Percentiles rank a stretch among this genome's conserved stretches.
These are phyloP conservation scores for Megacollybia marginata DNA, from an alignment of 768 basidiomycete genomes.

Conservation along the genomic window DNA sequence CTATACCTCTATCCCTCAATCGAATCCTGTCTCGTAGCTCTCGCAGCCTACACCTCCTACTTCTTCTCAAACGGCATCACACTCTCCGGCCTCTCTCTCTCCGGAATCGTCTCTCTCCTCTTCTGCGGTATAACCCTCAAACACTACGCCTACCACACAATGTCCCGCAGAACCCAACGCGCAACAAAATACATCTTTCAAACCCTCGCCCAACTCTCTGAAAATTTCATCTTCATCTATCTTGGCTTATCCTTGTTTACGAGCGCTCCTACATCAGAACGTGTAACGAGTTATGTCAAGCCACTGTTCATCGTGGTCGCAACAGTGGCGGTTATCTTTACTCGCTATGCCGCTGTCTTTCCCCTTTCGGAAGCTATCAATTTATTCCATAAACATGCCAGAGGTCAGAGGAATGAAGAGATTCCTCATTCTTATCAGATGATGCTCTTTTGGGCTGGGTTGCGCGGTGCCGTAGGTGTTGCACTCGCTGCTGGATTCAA, in stretches of 20 bases:
- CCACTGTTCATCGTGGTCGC: slow-evolving; percentile 92
- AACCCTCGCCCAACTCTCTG: slow-evolving; percentile 87
- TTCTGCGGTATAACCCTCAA: slow-evolving; percentile 99
- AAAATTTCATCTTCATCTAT: slow-evolving; percentile 99
- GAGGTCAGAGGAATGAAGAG: slow-evolving; percentile 84
- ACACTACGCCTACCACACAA: slow-evolving; percentile 99
- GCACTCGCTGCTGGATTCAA: slow-evolving; percentile 95
- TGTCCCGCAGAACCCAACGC: slow-evolving; percentile 91
- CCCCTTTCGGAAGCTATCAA: slow-evolving; percentile 94
- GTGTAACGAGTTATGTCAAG: slow-evolving; percentile 82
- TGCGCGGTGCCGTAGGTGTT: slow-evolving; percentile 95
- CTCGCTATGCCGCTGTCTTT: slow-evolving; percentile 93
- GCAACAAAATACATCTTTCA: slow-evolving; percentile 95
- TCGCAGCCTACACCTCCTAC: slow-evolving; percentile 94
- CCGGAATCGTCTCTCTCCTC: slow-evolving; percentile 93
- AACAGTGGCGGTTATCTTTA: slow-evolving; percentile 87
- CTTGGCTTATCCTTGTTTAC: slow-evolving; percentile 97
- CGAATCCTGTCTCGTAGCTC: slow-evolving; percentile 92
- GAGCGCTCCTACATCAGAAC: slow-evolving; percentile 66
- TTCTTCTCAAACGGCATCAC: slow-evolving; percentile 88
- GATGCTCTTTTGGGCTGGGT: slow-evolving; percentile 99
- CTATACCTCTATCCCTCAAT: slow-evolving; percentile 84
- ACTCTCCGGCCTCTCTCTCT: slow-evolving; percentile 54
- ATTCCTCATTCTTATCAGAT: slow-evolving; percentile 97
- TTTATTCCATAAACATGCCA: slow-evolving; percentile 75